These are phyloP conservation scores for Aspergillus cejpii DNA, from an alignment of 2,329 filamentous ascomycete species.

Conservation along the genomic window DNA sequence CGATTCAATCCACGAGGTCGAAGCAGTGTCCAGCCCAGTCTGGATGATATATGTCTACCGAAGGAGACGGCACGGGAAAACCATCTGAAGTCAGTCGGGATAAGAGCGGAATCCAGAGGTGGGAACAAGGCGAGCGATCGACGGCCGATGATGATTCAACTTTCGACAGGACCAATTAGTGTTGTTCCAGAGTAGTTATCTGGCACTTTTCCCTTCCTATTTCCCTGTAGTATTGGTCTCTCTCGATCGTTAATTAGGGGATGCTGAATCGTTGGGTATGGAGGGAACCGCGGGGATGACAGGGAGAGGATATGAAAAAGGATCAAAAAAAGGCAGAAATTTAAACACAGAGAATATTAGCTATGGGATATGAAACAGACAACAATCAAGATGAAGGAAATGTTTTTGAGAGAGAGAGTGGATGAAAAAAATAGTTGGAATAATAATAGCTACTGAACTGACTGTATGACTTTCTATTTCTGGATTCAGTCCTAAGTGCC, in stretches of 20 bases:
- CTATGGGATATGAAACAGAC: not conserved
- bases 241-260: not conserved
- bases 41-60: not conserved
- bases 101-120: not conserved
- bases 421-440: constrained; percentile 4
- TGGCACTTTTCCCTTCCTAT: not conserved
- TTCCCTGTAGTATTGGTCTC: too few species aligned
- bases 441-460: too few species aligned
- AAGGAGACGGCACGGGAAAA: not conserved
- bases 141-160: not conserved
- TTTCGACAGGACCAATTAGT: not conserved
- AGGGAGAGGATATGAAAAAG: not conserved
- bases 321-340: not conserved
- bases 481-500: too few species aligned
- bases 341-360: not conserved
- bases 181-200: not conserved
- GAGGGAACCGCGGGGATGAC: not conserved
- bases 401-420: too few species aligned
- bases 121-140: not conserved
- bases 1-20: constrained; percentile 35
- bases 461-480: too few species aligned
- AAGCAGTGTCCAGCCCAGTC: constrained; percentile 12
- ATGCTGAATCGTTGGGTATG: not conserved
- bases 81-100: not conserved
- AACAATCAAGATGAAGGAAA: not conserved